A percentile compares a stretch with the other conserved stretches of the same genome.
These are phyloP conservation scores for Trametes elegans DNA, from an alignment of 768 basidiomycete genomes.

Conservation along the genomic window DNA sequence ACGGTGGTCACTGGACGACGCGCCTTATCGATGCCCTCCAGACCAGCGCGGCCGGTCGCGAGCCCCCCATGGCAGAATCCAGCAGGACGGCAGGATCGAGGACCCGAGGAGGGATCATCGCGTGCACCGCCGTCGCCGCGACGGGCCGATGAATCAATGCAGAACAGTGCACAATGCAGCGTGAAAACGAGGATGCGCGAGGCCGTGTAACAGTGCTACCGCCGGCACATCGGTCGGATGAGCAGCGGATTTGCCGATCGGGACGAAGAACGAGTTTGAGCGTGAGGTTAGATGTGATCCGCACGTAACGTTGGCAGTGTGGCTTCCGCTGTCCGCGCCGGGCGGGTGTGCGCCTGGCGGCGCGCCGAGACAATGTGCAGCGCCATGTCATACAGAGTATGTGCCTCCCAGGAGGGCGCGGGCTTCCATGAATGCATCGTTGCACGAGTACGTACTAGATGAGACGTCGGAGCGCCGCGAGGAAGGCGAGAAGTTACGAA, in stretches of 20 bases:
- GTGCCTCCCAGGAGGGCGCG: background rate
- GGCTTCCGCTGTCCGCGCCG: no score
- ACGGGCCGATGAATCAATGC: constrained; percentile 5
- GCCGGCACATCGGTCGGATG: background rate
- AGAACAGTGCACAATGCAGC: background rate
- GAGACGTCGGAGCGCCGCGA: background rate
- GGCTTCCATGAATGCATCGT: background rate
- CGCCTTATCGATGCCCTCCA: constrained; percentile 19
- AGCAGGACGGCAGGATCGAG: no score
- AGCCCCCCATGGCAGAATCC: background rate
- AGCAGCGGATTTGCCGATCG: background rate
- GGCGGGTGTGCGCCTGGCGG: background rate
- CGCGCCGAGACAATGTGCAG: background rate
- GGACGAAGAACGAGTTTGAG: background rate
- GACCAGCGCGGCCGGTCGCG: no score
- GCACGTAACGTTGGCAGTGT: no score
- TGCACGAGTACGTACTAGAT: background rate
- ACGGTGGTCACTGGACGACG: constrained; percentile 1
- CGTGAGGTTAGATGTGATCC: constrained; percentile 3
- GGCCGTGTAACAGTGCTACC: background rate
- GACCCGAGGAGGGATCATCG: background rate
- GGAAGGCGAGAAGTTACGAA: background rate
- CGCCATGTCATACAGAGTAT: constrained; percentile 13
- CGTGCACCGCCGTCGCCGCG: background rate
- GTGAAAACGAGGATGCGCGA: background rate